Percentiles rank a stretch among this genome's conserved stretches.
Conservation (phyloP, 2,329 filamentous ascomycete genomes). For the Claviceps citrina region DNA sequence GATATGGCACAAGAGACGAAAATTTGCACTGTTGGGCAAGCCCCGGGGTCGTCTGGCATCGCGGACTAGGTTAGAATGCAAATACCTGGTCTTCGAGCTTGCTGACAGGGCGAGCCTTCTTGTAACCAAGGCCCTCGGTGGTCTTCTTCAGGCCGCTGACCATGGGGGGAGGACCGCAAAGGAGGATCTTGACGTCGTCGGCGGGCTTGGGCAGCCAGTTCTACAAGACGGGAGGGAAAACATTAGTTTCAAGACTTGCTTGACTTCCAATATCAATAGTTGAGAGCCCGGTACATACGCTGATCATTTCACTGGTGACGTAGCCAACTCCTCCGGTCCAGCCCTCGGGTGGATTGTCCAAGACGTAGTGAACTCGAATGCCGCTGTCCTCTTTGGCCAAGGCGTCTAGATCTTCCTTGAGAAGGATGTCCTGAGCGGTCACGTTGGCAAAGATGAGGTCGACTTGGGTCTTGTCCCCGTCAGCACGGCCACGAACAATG, state of each 20-base stretch:
- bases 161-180: conserved; percentile 96
- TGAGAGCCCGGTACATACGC: conserved; percentile 34
- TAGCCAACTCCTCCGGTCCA: conserved; percentile 92
- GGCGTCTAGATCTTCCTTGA: conserved; percentile 79
- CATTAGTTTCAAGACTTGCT: neutral
- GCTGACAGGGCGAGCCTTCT: conserved; percentile 87
- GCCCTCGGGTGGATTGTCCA: conserved; percentile 84
- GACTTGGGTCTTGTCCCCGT: conserved; percentile 74
- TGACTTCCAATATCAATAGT: neutral
- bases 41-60: neutral
- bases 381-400: conserved; percentile 61
- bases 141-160: conserved; percentile 94
- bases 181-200: conserved; percentile 76
- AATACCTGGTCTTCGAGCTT: conserved; percentile 98
- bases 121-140: conserved; percentile 72
- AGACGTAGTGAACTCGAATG: conserved; percentile 83
- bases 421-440: conserved; percentile 76
- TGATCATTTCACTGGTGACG: conserved; percentile 90
- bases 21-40: neutral
- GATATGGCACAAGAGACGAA: neutral
- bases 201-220: conserved; percentile 70
- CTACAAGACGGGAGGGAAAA: conserved; percentile 13
- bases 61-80: conserved; percentile 46
- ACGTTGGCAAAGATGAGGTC: conserved; percentile 97
- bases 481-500: conserved; percentile 63